Base-by-base conservation (phyloP, 2,329 filamentous ascomycete genomes). In the Aspergillus sp. region DNA sequence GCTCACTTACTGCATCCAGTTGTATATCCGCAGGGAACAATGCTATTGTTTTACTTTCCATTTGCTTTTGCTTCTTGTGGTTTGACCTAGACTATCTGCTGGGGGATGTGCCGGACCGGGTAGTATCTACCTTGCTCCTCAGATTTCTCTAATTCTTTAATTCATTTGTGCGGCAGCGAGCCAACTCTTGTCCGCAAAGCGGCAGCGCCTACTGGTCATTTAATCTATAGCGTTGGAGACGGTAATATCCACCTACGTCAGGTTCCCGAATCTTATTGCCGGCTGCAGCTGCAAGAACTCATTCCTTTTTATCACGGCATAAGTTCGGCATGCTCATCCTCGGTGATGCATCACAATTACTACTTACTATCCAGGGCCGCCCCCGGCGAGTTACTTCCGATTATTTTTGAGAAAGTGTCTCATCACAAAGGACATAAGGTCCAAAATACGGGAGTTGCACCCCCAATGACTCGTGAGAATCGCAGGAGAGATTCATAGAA, bases 231-330 rank as follows among this genome's bases (percentile, higher is more conserved):
- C 8, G 17, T 55, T 45, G 25, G 41, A 15, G 38, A 55, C 28
- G 17, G n/a, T 55, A 45, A 12, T 21, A 32, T 55, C 52, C 52
- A 55, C 52, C 30, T 47, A 38, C 53, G 53, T 47, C 53, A 55
- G 30, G 30, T 55, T 32, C 39, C 53, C 21, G 53, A 47, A 36
- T 55, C 53, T 47, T 43, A 47, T 12, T 30, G n/a, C 53, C 19
- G 39, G 8, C 43, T 32, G 15, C 25, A 47, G 30, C 25, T 55
- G 19, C 38, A 21, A 9, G 47, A 32, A 17, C 15, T 7, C 23
- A 28, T 32, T 30, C 28, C 25, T 6, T 30, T 17, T 30, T 17
- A 8, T 25, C 3, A 50, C 47, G 28, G 28, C 47, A 30, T 13
- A 50, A 30, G 25, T 30, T 50, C 47, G 47, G 47, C 12, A 43